Percentiles rank a stretch among this genome's conserved stretches.
phyloP scores from a whole-genome alignment of 345 rosid genomes.

The Clarkia xantiana region DNA sequence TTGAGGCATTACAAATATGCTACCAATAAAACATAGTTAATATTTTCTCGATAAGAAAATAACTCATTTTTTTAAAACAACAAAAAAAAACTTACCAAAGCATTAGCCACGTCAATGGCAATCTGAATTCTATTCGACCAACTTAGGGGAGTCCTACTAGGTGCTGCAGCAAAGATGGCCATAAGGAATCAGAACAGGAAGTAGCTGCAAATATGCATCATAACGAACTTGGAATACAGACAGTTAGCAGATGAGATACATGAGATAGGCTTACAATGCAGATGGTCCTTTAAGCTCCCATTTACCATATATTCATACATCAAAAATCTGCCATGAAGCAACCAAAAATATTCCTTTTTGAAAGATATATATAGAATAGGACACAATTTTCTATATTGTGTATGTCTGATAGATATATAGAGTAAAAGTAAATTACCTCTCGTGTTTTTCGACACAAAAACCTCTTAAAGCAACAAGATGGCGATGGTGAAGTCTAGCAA shows the following conservation, averaged over 20 bases:
- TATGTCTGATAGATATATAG: background rate
- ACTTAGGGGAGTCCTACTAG: constrained; percentile 45
- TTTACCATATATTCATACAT: constrained; percentile 84
- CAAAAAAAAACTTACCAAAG: constrained; percentile 50
- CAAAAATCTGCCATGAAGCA: constrained; percentile 46
- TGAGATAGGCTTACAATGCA: constrained; percentile 51
- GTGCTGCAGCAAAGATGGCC: constrained; percentile 25
- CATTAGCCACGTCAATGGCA: constrained; percentile 88
- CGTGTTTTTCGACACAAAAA: constrained; percentile 52
- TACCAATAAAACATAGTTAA: too few species aligned
- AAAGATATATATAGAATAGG: background rate
- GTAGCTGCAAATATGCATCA: background rate
- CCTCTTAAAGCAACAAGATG: constrained; percentile 90
- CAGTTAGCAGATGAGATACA: constrained; percentile 3
- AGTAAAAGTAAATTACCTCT: constrained; percentile 38
- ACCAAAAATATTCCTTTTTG: background rate
- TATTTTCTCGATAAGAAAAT: background rate
- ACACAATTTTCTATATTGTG: too few species aligned
- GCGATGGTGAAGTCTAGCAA: constrained; percentile 89
- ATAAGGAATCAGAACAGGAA: too few species aligned
- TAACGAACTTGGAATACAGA: background rate
- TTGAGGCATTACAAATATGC: too few species aligned
- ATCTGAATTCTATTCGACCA: constrained; percentile 83
- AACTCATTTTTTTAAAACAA: too few species aligned
- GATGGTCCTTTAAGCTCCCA: constrained; percentile 82